phyloP scores from a whole-genome alignment of 805 yeast species.

The Ogataea paraovalis region DNA sequence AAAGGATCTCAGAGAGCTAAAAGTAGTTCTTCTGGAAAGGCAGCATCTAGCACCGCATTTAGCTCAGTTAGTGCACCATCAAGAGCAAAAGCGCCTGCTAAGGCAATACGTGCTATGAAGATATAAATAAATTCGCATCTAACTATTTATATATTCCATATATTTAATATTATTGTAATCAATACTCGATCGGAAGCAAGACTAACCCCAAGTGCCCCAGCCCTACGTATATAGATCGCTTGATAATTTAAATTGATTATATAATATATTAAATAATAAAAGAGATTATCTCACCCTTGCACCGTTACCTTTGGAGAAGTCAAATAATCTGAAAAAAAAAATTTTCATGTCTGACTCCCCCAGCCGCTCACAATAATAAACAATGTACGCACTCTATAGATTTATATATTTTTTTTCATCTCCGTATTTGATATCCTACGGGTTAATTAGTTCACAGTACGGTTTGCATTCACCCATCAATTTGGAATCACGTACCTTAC shows the following conservation, averaged over 20 bases:
- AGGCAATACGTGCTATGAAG: slow-evolving; percentile 17
- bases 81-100: background rate
- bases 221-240: no score
- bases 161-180: no score
- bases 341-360: background rate
- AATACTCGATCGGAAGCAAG: no score
- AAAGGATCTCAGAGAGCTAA: background rate
- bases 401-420: background rate
- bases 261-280: no score
- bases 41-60: slow-evolving; percentile 1
- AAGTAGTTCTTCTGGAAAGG: slow-evolving; percentile 4
- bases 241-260: no score
- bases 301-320: background rate
- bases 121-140: slow-evolving; percentile 5
- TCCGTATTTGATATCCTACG: background rate
- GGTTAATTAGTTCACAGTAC: background rate
- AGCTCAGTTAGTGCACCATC: background rate
- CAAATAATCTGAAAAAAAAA: slow-evolving; percentile 1
- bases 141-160: no score
- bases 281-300: no score
- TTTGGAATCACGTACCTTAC: background rate
- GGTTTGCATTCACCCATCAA: background rate
- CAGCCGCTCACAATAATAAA: background rate
- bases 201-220: no score
- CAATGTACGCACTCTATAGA: background rate